These are phyloP conservation scores for Penicillium sp. DNA, from an alignment of 2,329 filamentous ascomycete genomes.

Conservation along the genomic window DNA sequence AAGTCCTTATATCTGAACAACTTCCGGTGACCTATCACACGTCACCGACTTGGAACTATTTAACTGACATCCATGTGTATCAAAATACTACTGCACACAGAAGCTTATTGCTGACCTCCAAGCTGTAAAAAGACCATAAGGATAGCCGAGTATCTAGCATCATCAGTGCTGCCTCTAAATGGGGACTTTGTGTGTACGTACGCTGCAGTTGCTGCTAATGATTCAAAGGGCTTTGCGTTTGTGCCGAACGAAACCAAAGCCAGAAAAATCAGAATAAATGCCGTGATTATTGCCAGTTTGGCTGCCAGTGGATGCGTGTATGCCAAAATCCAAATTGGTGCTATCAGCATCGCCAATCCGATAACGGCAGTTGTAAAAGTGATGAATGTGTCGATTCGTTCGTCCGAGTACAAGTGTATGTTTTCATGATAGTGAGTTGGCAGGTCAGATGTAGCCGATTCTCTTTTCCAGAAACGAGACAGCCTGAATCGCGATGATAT, in stretches of 20 bases:
- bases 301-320: conserved; percentile 10
- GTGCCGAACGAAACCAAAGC: conserved; percentile 1
- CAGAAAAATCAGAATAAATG: conserved; percentile 22
- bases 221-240: conserved; percentile 1
- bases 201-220: conserved; percentile 6
- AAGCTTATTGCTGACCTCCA: neutral
- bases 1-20: too few relatives aligned
- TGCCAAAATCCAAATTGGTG: conserved; percentile 32
- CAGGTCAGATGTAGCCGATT: neutral
- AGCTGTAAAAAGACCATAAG: conserved; percentile 10
- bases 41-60: too few relatives aligned
- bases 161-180: neutral
- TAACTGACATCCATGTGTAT: too few relatives aligned
- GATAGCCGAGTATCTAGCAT: conserved; percentile 1
- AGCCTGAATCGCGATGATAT: conserved; percentile 13
- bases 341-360: conserved; percentile 28
- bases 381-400: conserved; percentile 21
- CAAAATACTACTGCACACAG: too few relatives aligned
- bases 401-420: conserved; percentile 12
- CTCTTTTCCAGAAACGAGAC: conserved; percentile 10
- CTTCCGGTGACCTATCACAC: too few relatives aligned
- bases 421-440: neutral
- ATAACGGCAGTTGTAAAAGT: conserved; percentile 20
- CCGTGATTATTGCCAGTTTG: conserved; percentile 30
- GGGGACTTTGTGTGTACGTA: neutral